phyloP scores from a whole-genome alignment of 1,139 yeast species.

The Protomyces macrosporus region DNA sequence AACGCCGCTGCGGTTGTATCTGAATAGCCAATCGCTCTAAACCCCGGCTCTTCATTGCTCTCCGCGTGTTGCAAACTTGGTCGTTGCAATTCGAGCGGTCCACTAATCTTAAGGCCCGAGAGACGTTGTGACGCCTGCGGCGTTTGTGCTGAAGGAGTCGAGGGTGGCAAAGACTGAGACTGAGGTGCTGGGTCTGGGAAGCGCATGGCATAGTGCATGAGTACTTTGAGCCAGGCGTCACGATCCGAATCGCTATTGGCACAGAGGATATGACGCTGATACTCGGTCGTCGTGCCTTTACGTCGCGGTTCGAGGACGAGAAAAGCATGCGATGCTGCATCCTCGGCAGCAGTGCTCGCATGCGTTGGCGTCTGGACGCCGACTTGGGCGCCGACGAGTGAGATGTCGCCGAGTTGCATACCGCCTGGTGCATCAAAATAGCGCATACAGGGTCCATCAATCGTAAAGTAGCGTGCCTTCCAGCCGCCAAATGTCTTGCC shows the following conservation, averaged over 20 bases:
- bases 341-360: constrained; percentile 40
- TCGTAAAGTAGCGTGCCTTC: constrained; percentile 69
- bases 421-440: constrained; percentile 61
- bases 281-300: constrained; percentile 46
- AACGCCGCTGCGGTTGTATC: background rate
- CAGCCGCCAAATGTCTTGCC: constrained; percentile 60
- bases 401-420: constrained; percentile 52
- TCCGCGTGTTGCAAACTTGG: background rate
- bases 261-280: constrained; percentile 64
- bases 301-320: constrained; percentile 61
- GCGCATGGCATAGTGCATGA: constrained; percentile 45
- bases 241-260: constrained; percentile 79
- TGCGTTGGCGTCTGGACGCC: constrained; percentile 52
- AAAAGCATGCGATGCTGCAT: constrained; percentile 60
- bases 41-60: background rate
- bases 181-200: background rate
- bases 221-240: constrained; percentile 66
- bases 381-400: constrained; percentile 55
- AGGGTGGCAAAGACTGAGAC: background rate
- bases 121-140: background rate
- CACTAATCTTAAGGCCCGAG: background rate
- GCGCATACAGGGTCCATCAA: constrained; percentile 60
- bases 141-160: background rate
- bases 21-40: background rate
- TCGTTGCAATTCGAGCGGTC: background rate